Evolutionary conservation across 1,284 basidiomycete species (phyloP).

Genomic region (Xanthoconium separans): DNA sequence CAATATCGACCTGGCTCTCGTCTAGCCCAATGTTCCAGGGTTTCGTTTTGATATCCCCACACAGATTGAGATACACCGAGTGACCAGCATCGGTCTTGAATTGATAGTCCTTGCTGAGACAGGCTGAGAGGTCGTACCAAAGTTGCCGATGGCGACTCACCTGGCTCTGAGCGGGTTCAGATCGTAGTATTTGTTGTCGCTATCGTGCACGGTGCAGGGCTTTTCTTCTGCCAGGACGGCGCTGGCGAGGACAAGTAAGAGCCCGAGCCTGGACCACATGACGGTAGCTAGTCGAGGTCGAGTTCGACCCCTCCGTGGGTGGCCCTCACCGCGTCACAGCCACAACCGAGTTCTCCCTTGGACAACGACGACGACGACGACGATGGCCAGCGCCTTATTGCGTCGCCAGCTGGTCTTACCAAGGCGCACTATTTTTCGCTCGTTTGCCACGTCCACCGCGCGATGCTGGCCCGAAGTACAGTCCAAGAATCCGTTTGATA

Average conservation of each 20-base stretch:
- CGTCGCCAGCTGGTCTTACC: conserved; percentile 39
- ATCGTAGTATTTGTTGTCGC: conserved; percentile 56
- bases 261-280: background rate
- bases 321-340: too few relatives aligned
- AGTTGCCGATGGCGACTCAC: conserved; percentile 30
- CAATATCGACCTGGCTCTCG: conserved; percentile 51
- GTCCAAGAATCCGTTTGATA: conserved; percentile 53
- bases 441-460: conserved; percentile 28
- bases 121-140: conserved; percentile 5
- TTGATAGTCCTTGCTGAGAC: conserved; percentile 61
- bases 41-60: conserved; percentile 54
- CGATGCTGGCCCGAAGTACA: conserved; percentile 25
- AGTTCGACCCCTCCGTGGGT: too few relatives aligned
- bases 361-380: conserved; percentile 12
- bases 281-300: background rate
- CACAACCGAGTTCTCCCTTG: too few relatives aligned
- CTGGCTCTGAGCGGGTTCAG: conserved; percentile 55
- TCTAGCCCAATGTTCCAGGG: conserved; percentile 56
- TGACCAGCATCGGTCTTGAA: conserved; percentile 48
- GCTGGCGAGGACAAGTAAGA: conserved; percentile 31
- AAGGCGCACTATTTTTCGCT: conserved; percentile 22
- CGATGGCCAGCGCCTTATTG: conserved; percentile 36
- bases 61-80: conserved; percentile 60
- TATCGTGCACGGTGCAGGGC: conserved; percentile 42
- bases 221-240: conserved; percentile 37